phyloP scores from a whole-genome alignment of 1,284 basidiomycete species.

The Microstroma glucosiphilum region DNA sequence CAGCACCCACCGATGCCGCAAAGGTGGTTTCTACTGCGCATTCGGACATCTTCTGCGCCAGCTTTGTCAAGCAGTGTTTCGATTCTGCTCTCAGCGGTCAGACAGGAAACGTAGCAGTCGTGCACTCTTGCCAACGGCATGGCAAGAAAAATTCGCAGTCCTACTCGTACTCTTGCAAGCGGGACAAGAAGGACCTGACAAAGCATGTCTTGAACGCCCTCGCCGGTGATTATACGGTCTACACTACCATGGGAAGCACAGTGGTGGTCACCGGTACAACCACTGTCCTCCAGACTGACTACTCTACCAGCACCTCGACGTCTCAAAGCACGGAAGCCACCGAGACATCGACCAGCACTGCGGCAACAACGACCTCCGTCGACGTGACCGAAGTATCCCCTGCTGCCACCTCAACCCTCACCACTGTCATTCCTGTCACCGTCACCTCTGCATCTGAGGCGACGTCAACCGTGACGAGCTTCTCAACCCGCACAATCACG shows the following conservation, averaged over 20 bases:
- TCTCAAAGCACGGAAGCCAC: not conserved
- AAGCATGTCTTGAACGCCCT: conserved; percentile 1
- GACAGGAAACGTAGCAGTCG: conserved; percentile 13
- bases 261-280: conserved; percentile 8
- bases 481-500: conserved; percentile 3
- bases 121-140: conserved; percentile 8
- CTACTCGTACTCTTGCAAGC: conserved; percentile 9
- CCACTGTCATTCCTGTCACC: conserved; percentile 7
- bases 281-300: conserved; percentile 2
- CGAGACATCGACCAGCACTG: not conserved
- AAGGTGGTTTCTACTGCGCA: no score
- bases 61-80: conserved; percentile 5
- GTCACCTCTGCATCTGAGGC: not conserved
- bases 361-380: not conserved
- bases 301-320: not conserved
- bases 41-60: no score
- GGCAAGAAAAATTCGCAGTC: conserved; percentile 6
- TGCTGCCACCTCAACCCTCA: not conserved
- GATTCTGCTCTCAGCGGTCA: conserved; percentile 18
- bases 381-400: not conserved
- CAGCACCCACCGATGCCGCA: no score
- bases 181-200: conserved; percentile 5
- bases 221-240: conserved; percentile 10
- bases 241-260: conserved; percentile 1
- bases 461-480: not conserved